Base-by-base conservation (phyloP, 345 rosid genomes). In the Eucalyptus paniculata region DNA sequence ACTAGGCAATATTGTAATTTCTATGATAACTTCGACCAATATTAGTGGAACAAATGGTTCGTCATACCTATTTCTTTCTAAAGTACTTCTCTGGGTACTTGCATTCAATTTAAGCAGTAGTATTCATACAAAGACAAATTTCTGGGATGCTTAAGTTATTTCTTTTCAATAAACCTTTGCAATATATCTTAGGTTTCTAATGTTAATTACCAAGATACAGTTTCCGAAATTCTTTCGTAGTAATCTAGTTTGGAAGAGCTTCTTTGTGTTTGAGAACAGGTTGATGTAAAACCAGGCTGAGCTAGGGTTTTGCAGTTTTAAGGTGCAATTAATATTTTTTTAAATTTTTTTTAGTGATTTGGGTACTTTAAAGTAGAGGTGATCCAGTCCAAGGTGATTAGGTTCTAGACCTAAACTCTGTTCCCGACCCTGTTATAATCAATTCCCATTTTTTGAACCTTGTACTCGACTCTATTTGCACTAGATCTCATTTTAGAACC, bases 341-440 rank as follows among this genome's bases (percentile, higher is more conserved):
- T 2, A 9, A 54, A 2, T 4, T 32, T 32, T 67, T 32, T 13
- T 17, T 69, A 32, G 80, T 34, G 72, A 69, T 69, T 32, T 69
- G 80, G 80, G 12, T 69, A 7, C 23, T 51, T 51, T 51, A 2
- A 51, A 51, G 56, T 51, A 51, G 23, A 4, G 23, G 9, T 51
- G 56, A 51, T 51, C 4, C 2, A 23, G 56, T 51, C 23, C 9
- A 51, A 7, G 56, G 10, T 30, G 19, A 3, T 5, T 62, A 62
- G 72, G 37, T 30, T 62, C 4, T 16, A 30, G 19, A 62, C 9
- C 34, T 62, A 30, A 1, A 62, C 34, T 4, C 1, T 51, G 3
- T 28, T 30, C 2, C 0, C 19, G 0, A 14, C 15, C 18, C 1
- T 14, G 1, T 62, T 14, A 30, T 62, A 30, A 62, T 1, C 17